These are phyloP conservation scores for Cyanodermella asteris DNA, from an alignment of 2,329 filamentous ascomycete genomes.

Conservation along the genomic window DNA sequence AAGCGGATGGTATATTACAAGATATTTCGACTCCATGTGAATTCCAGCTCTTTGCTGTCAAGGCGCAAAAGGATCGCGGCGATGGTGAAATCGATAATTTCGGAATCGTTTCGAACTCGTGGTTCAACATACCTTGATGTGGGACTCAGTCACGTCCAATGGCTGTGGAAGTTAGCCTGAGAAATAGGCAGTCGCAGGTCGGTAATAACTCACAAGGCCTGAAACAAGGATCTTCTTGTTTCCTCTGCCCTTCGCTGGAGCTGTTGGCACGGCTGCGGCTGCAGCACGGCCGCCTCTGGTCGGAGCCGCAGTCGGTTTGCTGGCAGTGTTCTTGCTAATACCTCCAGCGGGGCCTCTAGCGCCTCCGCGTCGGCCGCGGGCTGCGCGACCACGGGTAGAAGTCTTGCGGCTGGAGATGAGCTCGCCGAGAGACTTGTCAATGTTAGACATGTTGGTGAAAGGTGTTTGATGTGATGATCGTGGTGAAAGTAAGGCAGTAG, in stretches of 20 bases:
- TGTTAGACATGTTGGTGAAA: conserved; percentile 64
- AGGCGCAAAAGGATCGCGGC: conserved; percentile 5
- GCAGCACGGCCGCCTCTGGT: conserved; percentile 22
- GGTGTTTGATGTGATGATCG: not conserved
- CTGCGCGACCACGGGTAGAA: conserved; percentile 21
- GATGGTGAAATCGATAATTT: conserved; percentile 14
- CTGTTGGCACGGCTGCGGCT: conserved; percentile 36
- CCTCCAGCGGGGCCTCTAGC: conserved; percentile 58
- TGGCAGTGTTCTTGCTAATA: conserved; percentile 62
- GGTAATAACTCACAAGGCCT: conserved; percentile 60
- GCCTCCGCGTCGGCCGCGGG: conserved; percentile 15
- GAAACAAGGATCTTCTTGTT: conserved; percentile 97
- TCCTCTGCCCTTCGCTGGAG: conserved; percentile 36
- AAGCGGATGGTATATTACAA: not conserved
- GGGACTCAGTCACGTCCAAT: conserved; percentile 82
- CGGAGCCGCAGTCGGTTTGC: too few relatives aligned
- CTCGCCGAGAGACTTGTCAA: conserved; percentile 92
- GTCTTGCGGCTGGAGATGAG: conserved; percentile 57
- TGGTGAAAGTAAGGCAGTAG: not conserved
- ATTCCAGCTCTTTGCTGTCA: not conserved
- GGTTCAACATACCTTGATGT: conserved; percentile 99
- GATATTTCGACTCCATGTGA: not conserved
- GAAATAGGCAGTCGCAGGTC: conserved; percentile 8
- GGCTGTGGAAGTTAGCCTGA: conserved; percentile 52
- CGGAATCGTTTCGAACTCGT: conserved; percentile 45